Base-by-base conservation (phyloP, 1,139 yeast species). In the Debaryomyces udenii region DNA sequence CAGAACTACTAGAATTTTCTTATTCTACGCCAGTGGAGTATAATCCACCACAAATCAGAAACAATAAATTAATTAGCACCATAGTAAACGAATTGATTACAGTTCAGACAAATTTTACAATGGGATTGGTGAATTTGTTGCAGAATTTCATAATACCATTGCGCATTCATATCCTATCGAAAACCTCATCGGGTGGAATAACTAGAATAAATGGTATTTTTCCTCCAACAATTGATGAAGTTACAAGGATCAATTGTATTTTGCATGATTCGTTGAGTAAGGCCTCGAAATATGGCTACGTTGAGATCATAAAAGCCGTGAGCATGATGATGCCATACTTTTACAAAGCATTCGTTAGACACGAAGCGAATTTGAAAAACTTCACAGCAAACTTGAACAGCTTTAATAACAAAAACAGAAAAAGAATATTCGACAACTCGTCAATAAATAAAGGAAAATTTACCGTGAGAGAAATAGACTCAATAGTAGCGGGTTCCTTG, bases 211-310 rank as follows among this genome's bases (percentile, higher is more conserved):
- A 91, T 59, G 74, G 81, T 38, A 75, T 89, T 1, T 89, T 91
- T 57, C 97, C 98, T 2, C 97, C 97, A 1, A 91, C 98, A 0
- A 86, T 91, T 24, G 98, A 91, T 62, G 98, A 91, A 64, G 82
- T 91, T 16, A 86, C 96, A 11, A 74, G 97, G 53, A 83, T 91
- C 31, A 90, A 90, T 57, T 87, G 96, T 57, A 81, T 91, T 4
- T 79, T 89, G 44, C 77, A 86, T 49, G 96, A 86, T 52, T 80
- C 94, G 15, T 65, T 91, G 43, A 78, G 78, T 40, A 66, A 77
- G 15, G 94, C 97, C 0, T 56, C 71, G 2, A 79, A 83, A 0
- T 79, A 62, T 56, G 96, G 96, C 3, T 81, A 78, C 47, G 48
- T 58, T n/a, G 96, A 91, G 59, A 72, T 88, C 4, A 61, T 91